A percentile compares a stretch with the other conserved stretches of the same genome.
phyloP scores from a whole-genome alignment of 768 basidiomycete genomes.

The Suillus placidus region DNA sequence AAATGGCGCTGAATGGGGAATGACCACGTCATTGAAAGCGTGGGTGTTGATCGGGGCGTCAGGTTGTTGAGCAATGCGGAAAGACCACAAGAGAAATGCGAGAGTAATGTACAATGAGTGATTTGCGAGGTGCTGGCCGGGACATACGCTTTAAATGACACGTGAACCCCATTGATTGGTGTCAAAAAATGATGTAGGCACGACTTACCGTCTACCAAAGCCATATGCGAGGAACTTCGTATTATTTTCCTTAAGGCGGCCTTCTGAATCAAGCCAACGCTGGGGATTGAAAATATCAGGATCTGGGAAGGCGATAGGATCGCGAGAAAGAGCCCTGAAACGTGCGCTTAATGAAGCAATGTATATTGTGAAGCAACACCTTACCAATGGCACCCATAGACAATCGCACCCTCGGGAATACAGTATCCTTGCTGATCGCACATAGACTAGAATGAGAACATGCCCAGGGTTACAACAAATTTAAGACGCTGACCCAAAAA shows the following conservation, averaged over 20 bases:
- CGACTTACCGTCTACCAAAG: conserved; percentile 2
- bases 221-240: conserved; percentile 18
- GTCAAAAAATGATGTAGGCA: not conserved
- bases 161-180: not conserved
- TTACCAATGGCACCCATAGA: not conserved
- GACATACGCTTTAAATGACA: not conserved
- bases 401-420: not conserved
- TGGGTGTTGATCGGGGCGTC: conserved; percentile 55
- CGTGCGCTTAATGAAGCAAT: not conserved
- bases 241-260: not conserved
- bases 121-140: conserved; percentile 36
- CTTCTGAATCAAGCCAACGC: conserved; percentile 1
- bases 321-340: not conserved
- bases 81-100: conserved; percentile 62
- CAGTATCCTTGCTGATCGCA: not conserved
- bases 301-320: not conserved
- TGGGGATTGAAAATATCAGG: not conserved
- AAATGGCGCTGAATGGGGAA: conserved; percentile 47
- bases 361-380: not conserved
- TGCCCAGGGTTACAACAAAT: not conserved
- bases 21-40: conserved; percentile 60
- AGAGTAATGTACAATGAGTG: conserved; percentile 61
- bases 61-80: conserved; percentile 50
- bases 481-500: not conserved
- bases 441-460: not conserved